Conservation (phyloP, 1,139 yeast genomes). For the Trichomonascaceae sp. region DNA sequence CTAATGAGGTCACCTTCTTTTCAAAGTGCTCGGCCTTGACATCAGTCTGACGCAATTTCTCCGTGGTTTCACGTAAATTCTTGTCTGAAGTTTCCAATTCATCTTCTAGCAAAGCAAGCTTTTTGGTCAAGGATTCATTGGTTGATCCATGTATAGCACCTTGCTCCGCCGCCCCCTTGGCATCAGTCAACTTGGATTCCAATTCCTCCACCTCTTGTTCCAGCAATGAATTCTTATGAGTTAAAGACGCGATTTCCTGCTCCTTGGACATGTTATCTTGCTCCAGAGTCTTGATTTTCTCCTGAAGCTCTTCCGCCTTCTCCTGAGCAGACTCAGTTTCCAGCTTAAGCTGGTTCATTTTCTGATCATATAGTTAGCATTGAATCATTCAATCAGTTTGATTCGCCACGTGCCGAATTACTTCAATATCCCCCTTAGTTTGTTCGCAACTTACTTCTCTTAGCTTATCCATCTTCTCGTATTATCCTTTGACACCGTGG, state of each 20-base stretch:
- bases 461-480: constrained; percentile 41
- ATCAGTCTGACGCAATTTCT: constrained; percentile 91
- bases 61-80: constrained; percentile 88
- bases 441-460: constrained; percentile 45
- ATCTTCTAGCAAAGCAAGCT: constrained; percentile 86
- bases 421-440: too few relatives aligned
- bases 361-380: constrained; percentile 38
- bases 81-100: constrained; percentile 91
- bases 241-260: constrained; percentile 87
- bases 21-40: constrained; percentile 96
- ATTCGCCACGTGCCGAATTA: not conserved
- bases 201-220: constrained; percentile 89
- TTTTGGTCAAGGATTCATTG: constrained; percentile 87
- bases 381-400: not conserved
- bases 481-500: not conserved
- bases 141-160: constrained; percentile 83
- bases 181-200: constrained; percentile 71
- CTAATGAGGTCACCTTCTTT: constrained; percentile 88
- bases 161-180: constrained; percentile 88
- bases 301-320: constrained; percentile 81
- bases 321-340: constrained; percentile 98
- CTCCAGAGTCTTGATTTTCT: constrained; percentile 80
- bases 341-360: constrained; percentile 81
- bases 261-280: constrained; percentile 90
- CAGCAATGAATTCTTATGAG: constrained; percentile 84